These are phyloP conservation scores for Cyberlindnera misumaiensis DNA, from an alignment of 805 yeast species.

Conservation along the genomic window DNA sequence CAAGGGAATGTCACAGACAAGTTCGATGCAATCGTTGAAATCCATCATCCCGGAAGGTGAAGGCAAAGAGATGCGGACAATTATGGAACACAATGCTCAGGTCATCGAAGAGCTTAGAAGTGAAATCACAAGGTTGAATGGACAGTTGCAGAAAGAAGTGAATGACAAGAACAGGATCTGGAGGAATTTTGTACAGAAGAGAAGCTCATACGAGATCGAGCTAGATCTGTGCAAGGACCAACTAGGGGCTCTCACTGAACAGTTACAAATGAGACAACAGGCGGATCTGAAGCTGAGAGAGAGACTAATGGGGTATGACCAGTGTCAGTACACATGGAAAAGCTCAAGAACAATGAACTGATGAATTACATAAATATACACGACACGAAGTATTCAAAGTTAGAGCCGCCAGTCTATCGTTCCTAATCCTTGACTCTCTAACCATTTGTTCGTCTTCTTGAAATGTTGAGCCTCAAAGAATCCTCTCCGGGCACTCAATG, in stretches of 20 bases:
- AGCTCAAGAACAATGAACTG: background rate
- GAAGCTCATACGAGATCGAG: slow-evolving; percentile 11
- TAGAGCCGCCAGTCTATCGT: slow-evolving; percentile 58
- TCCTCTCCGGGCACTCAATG: slow-evolving; percentile 83
- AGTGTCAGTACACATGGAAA: background rate
- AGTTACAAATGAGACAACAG: slow-evolving; percentile 15
- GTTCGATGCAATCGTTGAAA: slow-evolving; percentile 15
- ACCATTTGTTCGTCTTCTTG: slow-evolving; percentile 71
- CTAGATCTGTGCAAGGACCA: slow-evolving; percentile 12
- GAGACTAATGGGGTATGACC: slow-evolving; percentile 12
- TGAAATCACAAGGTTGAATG: slow-evolving; percentile 1
- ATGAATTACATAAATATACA: background rate
- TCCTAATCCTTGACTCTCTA: slow-evolving; percentile 32
- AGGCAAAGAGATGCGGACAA: background rate
- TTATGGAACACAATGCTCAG: background rate
- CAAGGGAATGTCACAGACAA: slow-evolving; percentile 13
- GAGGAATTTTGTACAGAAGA: slow-evolving; percentile 4
- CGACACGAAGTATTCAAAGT: background rate
- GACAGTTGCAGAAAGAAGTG: background rate
- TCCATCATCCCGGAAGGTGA: slow-evolving; percentile 1
- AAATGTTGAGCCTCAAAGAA: slow-evolving; percentile 78
- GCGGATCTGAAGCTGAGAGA: slow-evolving; percentile 17
- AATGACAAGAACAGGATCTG: slow-evolving; percentile 4
- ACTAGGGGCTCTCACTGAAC: slow-evolving; percentile 8
- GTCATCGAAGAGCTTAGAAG: background rate